Base-by-base conservation (phyloP, 768 basidiomycete species). In the Chlorophyllum brunneum region DNA sequence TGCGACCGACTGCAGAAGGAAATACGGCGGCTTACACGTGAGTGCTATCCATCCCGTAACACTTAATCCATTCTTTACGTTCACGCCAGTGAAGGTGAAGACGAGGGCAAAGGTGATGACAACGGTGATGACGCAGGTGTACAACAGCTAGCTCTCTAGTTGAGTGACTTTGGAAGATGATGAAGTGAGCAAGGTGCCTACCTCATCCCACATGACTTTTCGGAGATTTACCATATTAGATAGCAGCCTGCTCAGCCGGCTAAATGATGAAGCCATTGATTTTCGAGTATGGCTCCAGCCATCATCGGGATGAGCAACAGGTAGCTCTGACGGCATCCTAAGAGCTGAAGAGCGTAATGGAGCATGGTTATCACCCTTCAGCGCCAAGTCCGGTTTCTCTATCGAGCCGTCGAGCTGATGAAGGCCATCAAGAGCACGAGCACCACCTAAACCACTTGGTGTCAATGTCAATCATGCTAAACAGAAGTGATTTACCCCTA, bases 181-280 rank as follows among this genome's bases (percentile, higher is more conserved):
- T 27, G 31, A 16, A 18, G 39, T 20, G 15, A 29, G 49, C n/a
- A 29, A 37, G 29, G 15, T 20, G 60, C 71, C n/a, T 58, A 83
- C 83, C 74, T 86, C 84, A 61, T 86, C 78, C 57, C 73, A 77
- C 67, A 86, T 75, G 27, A 81, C 81, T 59, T 74, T 63, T 24
- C 71, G 75, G 54, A 85, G 79, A 23, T 80, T 66, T 50, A 72
- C 73, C 70, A 82, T 76, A 10, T 74, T 70, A 8, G 81, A 77
- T 33, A 83, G 68, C 40, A 79, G 69, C 54, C 74, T 71, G 42
- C 75, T 75, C 24, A 80, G 59, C 22, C 73, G 70, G 56, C 75
- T 77, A 50, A 67, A 57, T 20, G 55, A 50, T 13, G 65, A 52
- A 18, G 65, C 56, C 5, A 62, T 50, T 23, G 66, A 67, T 45